These are phyloP conservation scores for apple (Malus domestica) DNA, from an alignment of 306 rosid species.

Conservation along the genomic window ASM211411v1 NC_041793.1:36697501-36698000, in stretches of 20 bases:
- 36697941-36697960: constrained; percentile 95
- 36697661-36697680: background rate
- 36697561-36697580: constrained; percentile 95
- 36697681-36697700: background rate
- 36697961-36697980: constrained; percentile 36
- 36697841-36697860: constrained; percentile 81
- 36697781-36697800: constrained; percentile 95
- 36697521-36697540: constrained; percentile 98
- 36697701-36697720: constrained; percentile 75
- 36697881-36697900: constrained; percentile 95
- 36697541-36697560: constrained; percentile 95
- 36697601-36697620: constrained; percentile 3
- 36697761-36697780: constrained; percentile 94
- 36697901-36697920: constrained; percentile 95
- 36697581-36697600: constrained; percentile 99
- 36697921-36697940: constrained; percentile 90
- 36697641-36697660: background rate
- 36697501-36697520: constrained; percentile 94
- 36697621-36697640: background rate
- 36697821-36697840: constrained; percentile 99
- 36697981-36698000: background rate
- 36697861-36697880: constrained; percentile 98
- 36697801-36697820: constrained; percentile 94
- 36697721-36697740: constrained; percentile 96
- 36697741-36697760: constrained; percentile 95